Base-by-base conservation (phyloP, 805 yeast species). In the Ogataea parapolymorpha region DNA sequence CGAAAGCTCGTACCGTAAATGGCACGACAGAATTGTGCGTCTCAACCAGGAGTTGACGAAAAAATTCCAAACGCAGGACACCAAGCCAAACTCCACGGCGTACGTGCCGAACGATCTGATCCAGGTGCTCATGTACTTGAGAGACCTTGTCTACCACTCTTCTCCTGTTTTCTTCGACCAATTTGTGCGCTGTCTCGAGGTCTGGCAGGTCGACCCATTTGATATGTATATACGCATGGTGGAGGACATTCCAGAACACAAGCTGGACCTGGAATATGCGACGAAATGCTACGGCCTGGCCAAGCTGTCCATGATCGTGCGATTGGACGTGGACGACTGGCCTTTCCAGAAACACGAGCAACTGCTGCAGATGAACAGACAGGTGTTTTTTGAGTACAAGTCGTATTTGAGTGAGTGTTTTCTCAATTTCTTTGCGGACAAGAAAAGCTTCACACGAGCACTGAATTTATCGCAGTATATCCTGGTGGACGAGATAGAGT, bases 191-290 rank as follows among this genome's bases (percentile, higher is more conserved):
- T 62, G 65, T 45, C 36, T 62, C 26, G 51, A 57, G 29, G 13
- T 56, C 2, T 62, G 65, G 66, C 61, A 59, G 39, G 45, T 53
- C n/a, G 63, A 61, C 37, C 65, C 66, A 2, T 61, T 55, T 37
- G 45, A 46, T 11, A 32, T 56, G 6, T 52, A 55, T 25, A 35
- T 52, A 24, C 26, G 49, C 27, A 38, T 47, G 18, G 42, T 48
- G 5, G 36, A 39, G 17, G 48, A 51, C 17, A 24, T 50, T 15
- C 41, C 48, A 8, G 36, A 29, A 26, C 42, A 39, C 10, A 34
- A 42, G 10, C 32, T 50, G 16, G 52, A 56, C 42, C 44, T 56
- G 5, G 45, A 44, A 4, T 42, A 46, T 27, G 50, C 53, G 9
- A 45, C 50, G 11, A 51, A 47, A 36, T 49, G 58, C 9, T 53